These are phyloP conservation scores for Dendryphion nanum DNA, from an alignment of 2,329 filamentous ascomycete species.

Conservation along the genomic window DNA sequence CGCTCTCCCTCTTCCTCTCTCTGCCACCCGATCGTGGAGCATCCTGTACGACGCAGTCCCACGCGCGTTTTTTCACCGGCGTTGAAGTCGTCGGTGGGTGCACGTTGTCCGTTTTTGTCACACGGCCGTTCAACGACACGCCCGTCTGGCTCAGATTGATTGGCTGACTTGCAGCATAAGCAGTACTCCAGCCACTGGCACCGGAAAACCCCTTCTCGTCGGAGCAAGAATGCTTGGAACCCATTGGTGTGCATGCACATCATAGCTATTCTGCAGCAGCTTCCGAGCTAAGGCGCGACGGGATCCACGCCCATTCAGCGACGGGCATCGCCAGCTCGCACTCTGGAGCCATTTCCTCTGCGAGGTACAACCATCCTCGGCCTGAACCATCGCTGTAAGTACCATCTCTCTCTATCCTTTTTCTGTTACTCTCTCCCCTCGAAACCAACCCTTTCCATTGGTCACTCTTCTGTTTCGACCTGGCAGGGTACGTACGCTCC, in stretches of 20 bases:
- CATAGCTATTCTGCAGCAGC: slow-evolving; percentile 44
- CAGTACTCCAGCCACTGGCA: slow-evolving; percentile 45
- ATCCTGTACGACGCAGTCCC: slow-evolving; percentile 34
- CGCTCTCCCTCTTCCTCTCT: slow-evolving; percentile 27
- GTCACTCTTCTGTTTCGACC: slow-evolving; percentile 24
- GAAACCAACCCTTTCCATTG: too few species aligned
- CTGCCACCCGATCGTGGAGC: slow-evolving; percentile 35
- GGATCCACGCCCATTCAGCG: slow-evolving; percentile 47
- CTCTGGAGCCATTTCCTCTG: slow-evolving; percentile 15
- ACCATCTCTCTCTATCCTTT: too few species aligned
- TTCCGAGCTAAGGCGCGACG: slow-evolving; percentile 53
- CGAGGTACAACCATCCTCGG: slow-evolving; percentile 53
- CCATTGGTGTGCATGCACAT: slow-evolving; percentile 46
- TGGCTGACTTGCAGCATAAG: slow-evolving; percentile 43
- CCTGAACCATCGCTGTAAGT: slow-evolving; percentile 59
- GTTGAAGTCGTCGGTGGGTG: slow-evolving; percentile 23
- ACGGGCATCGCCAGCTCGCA: not conserved
- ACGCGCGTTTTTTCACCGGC: slow-evolving; percentile 24
- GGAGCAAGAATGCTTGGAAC: slow-evolving; percentile 48
- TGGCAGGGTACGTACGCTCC: too few species aligned
- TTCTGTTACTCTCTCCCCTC: too few species aligned
- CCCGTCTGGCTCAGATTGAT: slow-evolving; percentile 26
- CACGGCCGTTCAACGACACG: slow-evolving; percentile 33
- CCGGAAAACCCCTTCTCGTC: slow-evolving; percentile 44
- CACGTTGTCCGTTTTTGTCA: slow-evolving; percentile 41